Evolutionary conservation across 139 green algal genomes (phyloP).

Genomic region (Chlorella sp.): DNA sequence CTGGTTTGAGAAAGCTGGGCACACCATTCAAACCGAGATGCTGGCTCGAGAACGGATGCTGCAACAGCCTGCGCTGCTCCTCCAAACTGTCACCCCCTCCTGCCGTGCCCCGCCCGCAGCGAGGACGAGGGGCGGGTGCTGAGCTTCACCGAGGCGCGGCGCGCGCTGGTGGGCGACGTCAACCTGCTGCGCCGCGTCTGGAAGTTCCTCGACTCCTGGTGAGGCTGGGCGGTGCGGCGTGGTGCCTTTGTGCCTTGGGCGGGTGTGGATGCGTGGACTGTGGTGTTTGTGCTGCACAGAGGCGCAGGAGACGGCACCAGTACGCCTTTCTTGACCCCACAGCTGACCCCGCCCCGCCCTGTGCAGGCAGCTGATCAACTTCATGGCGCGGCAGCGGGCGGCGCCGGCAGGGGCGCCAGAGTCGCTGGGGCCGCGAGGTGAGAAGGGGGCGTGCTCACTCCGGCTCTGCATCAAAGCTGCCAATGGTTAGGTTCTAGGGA

Average conservation of each 20-base stretch:
- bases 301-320: background rate
- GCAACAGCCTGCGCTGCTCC: background rate
- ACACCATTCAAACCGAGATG: no score
- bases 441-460: no score
- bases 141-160: slow-evolving; percentile 68
- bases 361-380: slow-evolving; percentile 25
- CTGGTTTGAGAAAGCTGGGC: no score
- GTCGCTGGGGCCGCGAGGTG: no score
- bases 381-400: background rate
- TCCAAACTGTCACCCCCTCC: background rate
- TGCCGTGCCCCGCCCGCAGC: slow-evolving; percentile 10
- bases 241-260: no score
- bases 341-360: background rate
- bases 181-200: slow-evolving; percentile 70
- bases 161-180: slow-evolving; percentile 66
- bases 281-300: background rate
- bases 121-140: slow-evolving; percentile 57
- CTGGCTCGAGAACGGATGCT: no score
- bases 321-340: background rate
- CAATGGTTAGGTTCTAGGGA: no score
- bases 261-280: background rate
- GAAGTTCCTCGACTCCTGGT: slow-evolving; percentile 24
- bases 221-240: no score
- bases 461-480: no score
- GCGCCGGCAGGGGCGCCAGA: background rate